A percentile compares a stretch with the other conserved stretches of the same genome.
Conservation (phyloP, 192 early-diverging fungal genomes). For the Dissophora globulifera region DNA sequence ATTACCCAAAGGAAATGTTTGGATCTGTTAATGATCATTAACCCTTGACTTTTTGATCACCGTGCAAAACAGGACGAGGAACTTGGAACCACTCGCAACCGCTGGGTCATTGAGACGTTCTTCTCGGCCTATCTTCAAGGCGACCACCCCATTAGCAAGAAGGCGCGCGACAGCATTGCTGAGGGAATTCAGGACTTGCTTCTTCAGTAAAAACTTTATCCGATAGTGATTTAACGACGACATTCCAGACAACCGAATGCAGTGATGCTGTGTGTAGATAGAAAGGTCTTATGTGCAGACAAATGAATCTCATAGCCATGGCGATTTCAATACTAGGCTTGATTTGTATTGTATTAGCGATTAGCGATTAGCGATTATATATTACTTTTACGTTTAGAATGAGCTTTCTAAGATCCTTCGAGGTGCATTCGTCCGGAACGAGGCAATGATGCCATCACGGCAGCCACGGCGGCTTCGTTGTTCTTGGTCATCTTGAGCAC, state of each 20-base stretch:
- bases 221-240: too few relatives aligned
- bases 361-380: too few relatives aligned
- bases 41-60: too few relatives aligned
- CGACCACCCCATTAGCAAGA: constrained; percentile 55
- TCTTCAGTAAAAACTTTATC: constrained; percentile 34
- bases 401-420: constrained; percentile 6
- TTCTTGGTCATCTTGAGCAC: constrained; percentile 21
- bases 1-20: too few relatives aligned
- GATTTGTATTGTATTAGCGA: too few relatives aligned
- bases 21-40: too few relatives aligned
- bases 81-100: constrained; percentile 54
- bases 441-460: neutral
- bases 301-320: too few relatives aligned
- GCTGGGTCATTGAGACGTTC: constrained; percentile 63
- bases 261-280: too few relatives aligned
- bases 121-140: constrained; percentile 62
- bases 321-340: too few relatives aligned
- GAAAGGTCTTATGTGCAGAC: too few relatives aligned
- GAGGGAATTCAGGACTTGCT: constrained; percentile 39
- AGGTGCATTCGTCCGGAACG: constrained; percentile 13
- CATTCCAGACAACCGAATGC: neutral
- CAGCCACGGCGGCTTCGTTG: neutral
- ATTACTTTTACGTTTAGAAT: too few relatives aligned
- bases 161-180: constrained; percentile 47
- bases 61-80: constrained; percentile 62